Evolutionary conservation across 768 basidiomycete species (phyloP), one percentile per base, ranked within the genome.

Genomic region (Galerina marginata): DNA sequence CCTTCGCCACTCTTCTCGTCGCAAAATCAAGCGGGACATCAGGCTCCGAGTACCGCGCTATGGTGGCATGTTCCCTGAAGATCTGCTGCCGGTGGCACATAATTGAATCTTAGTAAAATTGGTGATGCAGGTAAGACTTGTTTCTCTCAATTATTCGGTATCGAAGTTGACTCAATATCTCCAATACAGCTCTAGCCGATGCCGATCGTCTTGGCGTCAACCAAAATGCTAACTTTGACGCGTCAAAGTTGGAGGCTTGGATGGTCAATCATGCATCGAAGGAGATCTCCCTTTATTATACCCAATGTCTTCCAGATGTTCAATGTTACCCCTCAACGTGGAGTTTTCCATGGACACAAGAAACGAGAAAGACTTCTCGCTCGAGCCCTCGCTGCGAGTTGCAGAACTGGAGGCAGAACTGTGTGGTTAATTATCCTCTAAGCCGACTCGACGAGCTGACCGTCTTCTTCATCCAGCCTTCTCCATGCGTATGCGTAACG

Each of bases 401-500:
- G 93, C 72, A 86, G 92, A 33, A 88, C 90, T 0, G 88, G 92
- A 38, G 95, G 93, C 43, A 89, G n/a, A n/a, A n/a, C n/a, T n/a
- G n/a, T n/a, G n/a, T n/a, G n/a, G n/a, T n/a, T n/a, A n/a, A n/a
- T n/a, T n/a, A n/a, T n/a, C 48, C 4, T 45, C 54, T 16, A 16
- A 11, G 9, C 33, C 26, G 3, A 2, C 23, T 6, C 6, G 5
- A 9, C 44, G 53, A 9, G n/a, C 43, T 54, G 1, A 55, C 33
- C 51, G 59, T 16, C 33, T 42, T 20, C 9, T 11, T 0, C 65
- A 95, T 14, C 0, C 65, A 96, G 95, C 97, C 2, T 99, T 99
- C 81, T 99, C 96, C 83, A 99, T 99, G 97, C 90, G 97, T 50
- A 99, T 99, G 97, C 90, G 97, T 50, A 99, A 99, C 77, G 97